A percentile compares a stretch with the other conserved stretches of the same genome.
phyloP scores from a whole-genome alignment of 2,329 filamentous ascomycete species.

The Epichloe festucae region DNA sequence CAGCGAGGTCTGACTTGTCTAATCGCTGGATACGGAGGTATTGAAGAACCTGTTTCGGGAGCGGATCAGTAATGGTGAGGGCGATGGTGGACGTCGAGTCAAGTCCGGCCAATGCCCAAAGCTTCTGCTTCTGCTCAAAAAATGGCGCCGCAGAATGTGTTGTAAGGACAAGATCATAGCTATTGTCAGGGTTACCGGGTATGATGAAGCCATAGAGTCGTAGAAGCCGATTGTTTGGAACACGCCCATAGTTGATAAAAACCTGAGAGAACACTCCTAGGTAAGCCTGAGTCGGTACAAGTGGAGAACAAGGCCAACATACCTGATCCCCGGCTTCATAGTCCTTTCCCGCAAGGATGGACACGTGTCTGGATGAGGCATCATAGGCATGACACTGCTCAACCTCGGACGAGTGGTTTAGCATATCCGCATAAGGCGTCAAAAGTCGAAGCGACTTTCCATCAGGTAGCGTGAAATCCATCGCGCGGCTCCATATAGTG shows the following conservation, averaged over 20 bases:
- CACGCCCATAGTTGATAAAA: slow-evolving; percentile 20
- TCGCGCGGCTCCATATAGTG: slow-evolving; percentile 16
- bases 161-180: slow-evolving; percentile 22
- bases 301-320: slow-evolving; percentile 7
- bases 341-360: slow-evolving; percentile 13
- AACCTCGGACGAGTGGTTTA: slow-evolving; percentile 22
- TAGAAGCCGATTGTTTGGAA: slow-evolving; percentile 23
- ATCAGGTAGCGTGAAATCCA: slow-evolving; percentile 17
- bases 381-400: slow-evolving; percentile 23
- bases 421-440: slow-evolving; percentile 24
- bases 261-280: slow-evolving; percentile 9
- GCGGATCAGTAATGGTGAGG: slow-evolving; percentile 20
- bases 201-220: slow-evolving; percentile 25
- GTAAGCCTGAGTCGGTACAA: not conserved
- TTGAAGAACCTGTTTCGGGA: slow-evolving; percentile 20
- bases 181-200: slow-evolving; percentile 22
- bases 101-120: slow-evolving; percentile 21
- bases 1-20: slow-evolving; percentile 16
- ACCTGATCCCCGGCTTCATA: slow-evolving; percentile 23
- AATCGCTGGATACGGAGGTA: slow-evolving; percentile 23
- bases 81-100: slow-evolving; percentile 18
- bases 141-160: slow-evolving; percentile 20
- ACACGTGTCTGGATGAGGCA: slow-evolving; percentile 18
- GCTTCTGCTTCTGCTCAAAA: slow-evolving; percentile 21
- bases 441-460: slow-evolving; percentile 10